A percentile compares a stretch with the other conserved stretches of the same genome.
Evolutionary conservation across 768 basidiomycete species (phyloP).

Genomic region (Rhizopogon rudus): DNA sequence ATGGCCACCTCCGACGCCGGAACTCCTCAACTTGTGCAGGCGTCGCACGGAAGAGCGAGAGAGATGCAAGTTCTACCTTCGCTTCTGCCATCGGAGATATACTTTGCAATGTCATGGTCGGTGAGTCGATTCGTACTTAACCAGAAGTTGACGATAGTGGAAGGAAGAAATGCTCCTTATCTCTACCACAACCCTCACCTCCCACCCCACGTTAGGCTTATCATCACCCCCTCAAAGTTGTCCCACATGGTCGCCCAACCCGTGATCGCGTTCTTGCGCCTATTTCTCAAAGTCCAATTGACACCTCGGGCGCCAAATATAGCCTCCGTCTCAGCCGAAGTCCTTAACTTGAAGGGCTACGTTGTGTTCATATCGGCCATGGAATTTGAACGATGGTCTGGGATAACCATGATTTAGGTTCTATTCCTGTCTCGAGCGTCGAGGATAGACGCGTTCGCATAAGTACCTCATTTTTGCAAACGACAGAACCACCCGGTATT

Average conservation of each 20-base stretch:
- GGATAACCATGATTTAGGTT: background rate
- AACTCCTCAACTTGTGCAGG: constrained; percentile 38
- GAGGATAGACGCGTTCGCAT: no score
- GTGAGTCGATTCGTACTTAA: background rate
- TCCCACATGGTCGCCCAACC: background rate
- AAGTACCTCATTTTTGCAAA: no score
- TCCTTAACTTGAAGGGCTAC: no score
- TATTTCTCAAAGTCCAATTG: background rate
- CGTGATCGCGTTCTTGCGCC: background rate
- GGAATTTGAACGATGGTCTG: background rate
- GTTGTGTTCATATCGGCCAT: background rate
- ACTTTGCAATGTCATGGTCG: background rate
- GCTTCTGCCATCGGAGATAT: background rate
- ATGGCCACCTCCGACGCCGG: constrained; percentile 30
- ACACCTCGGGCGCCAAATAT: background rate
- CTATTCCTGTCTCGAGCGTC: no score
- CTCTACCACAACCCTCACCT: background rate
- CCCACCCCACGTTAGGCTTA: background rate
- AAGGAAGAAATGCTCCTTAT: background rate
- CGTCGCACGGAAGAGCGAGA: constrained; percentile 47
- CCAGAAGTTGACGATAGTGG: background rate
- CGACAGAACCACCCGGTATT: no score
- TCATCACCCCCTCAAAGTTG: background rate
- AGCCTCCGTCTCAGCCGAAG: background rate
- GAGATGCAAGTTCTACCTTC: constrained; percentile 11